phyloP scores from a whole-genome alignment of 305 asterid genomes.

The Ruellia speciosa region DNA sequence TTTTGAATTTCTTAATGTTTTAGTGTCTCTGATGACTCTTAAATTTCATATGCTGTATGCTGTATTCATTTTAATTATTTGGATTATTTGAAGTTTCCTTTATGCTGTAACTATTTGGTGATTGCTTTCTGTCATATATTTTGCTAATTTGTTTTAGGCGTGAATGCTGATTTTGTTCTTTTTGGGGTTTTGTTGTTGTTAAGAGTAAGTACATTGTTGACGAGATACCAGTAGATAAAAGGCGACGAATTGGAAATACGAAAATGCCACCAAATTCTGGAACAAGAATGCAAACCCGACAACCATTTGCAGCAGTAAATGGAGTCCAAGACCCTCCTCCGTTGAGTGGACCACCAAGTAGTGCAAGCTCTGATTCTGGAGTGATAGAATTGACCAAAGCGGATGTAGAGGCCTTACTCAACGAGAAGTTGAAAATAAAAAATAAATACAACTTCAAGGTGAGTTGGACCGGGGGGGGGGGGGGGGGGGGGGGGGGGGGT shows the following conservation, averaged over 20 bases:
- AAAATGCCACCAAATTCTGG: constrained; percentile 53
- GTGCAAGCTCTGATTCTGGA: constrained; percentile 54
- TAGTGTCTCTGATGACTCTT: too few relatives aligned
- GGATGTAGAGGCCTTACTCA: constrained; percentile 62
- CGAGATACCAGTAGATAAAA: constrained; percentile 56
- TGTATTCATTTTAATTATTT: neutral
- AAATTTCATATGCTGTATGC: neutral
- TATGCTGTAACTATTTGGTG: neutral
- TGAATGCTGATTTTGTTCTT: neutral
- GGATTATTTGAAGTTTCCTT: neutral
- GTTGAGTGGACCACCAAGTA: constrained; percentile 58
- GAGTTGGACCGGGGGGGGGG: too few relatives aligned
- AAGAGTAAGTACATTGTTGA: constrained; percentile 45
- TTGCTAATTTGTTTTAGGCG: neutral
- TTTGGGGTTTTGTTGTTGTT: neutral
- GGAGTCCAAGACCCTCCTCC: constrained; percentile 68
- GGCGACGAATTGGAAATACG: constrained; percentile 49
- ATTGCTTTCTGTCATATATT: neutral
- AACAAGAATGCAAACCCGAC: constrained; percentile 43
- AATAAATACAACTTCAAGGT: constrained; percentile 69
- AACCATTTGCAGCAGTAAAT: constrained; percentile 70
- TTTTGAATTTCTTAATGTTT: too few relatives aligned
- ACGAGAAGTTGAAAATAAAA: constrained; percentile 57
- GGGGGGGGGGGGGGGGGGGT: too few relatives aligned
- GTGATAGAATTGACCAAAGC: constrained; percentile 60